Base-by-base conservation (phyloP, 352 stramenopile species). In the Globisporangium cylindrosporum region DNA sequence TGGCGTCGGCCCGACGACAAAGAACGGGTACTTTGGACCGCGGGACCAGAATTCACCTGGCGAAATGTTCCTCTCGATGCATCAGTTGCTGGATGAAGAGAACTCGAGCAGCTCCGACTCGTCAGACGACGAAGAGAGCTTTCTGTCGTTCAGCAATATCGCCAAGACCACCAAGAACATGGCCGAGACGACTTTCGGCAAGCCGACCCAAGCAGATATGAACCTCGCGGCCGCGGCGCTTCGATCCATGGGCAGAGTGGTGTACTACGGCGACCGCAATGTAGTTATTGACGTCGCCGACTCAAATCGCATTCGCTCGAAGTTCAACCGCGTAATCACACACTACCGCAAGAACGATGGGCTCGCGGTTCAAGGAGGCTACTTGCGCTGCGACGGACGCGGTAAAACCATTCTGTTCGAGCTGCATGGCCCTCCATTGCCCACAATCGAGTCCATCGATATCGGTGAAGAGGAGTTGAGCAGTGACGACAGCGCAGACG, bases 311-410 rank as follows among this genome's bases (percentile, higher is more conserved):
- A 70, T 89, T 27, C 82, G 84, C 24, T 92, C 82, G 48, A 93
- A 92, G 70, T 93, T 95, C 67, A 93, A 95, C 41, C 86, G 84
- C 36, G 80, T 95, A 25, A 82, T 95, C 56, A 94, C 86, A 14
- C 84, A 92, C 62, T 92, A 87, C 41, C 81, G 81, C 66, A 93
- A 93, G 72, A 83, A 81, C 49, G 87, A 91, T 48, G 58, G 32
- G 1, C 64, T 73, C 2, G 66, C 73, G n/a, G 82, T 90, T 0
- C 82, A 86, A 63, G 87, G 87, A 12, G 82, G 82, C 1, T 93
- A 82, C 62, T 72, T 95, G 59, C 73, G 88, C 4, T 95, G 88
- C 65, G 85, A 95, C 53, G 88, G 88, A 34, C 79, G 82, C 22
- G 88, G 85, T 4, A 92, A 91, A 61, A 78, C 81, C 0, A 85